Conservation (phyloP, 257 asterid species). For the Cordia subcordata region DNA sequence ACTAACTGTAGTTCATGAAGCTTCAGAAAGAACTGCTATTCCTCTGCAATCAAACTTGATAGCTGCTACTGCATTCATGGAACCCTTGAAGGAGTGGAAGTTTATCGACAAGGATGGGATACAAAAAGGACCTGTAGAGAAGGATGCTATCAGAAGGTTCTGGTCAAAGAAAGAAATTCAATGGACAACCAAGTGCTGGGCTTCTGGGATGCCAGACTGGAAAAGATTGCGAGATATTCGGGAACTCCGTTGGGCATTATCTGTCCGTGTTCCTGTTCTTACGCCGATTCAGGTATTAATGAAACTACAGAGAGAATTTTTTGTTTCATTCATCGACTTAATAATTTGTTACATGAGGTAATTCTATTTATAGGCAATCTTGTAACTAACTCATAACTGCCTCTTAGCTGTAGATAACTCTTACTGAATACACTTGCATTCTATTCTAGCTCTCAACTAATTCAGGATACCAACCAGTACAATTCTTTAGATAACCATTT, state of each 20-base stretch:
- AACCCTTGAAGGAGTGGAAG: slow-evolving; percentile 96
- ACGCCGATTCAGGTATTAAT: slow-evolving; percentile 70
- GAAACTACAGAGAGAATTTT: not conserved
- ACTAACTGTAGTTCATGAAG: slow-evolving; percentile 84
- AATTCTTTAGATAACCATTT: too few species aligned
- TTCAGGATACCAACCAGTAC: too few species aligned
- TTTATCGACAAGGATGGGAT: slow-evolving; percentile 61
- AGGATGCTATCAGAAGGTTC: slow-evolving; percentile 88
- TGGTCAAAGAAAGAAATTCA: slow-evolving; percentile 93
- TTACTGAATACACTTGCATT: too few species aligned
- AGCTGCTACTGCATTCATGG: slow-evolving; percentile 98
- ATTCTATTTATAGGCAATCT: not conserved
- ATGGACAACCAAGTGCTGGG: slow-evolving; percentile 96
- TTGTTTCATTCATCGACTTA: too few species aligned
- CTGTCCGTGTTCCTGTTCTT: slow-evolving; percentile 91
- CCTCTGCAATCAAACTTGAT: slow-evolving; percentile 96
- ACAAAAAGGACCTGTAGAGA: slow-evolving; percentile 94
- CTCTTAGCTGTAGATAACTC: too few species aligned
- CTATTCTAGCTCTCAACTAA: too few species aligned
- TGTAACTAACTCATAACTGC: too few species aligned
- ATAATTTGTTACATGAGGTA: too few species aligned
- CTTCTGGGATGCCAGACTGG: slow-evolving; percentile 98
- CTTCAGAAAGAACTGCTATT: slow-evolving; percentile 95
- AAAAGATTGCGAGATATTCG: slow-evolving; percentile 92
- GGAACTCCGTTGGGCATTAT: slow-evolving; percentile 97